Conservation (phyloP, 2,329 filamentous ascomycete genomes). For the Chrysoporthe cubensis region DNA sequence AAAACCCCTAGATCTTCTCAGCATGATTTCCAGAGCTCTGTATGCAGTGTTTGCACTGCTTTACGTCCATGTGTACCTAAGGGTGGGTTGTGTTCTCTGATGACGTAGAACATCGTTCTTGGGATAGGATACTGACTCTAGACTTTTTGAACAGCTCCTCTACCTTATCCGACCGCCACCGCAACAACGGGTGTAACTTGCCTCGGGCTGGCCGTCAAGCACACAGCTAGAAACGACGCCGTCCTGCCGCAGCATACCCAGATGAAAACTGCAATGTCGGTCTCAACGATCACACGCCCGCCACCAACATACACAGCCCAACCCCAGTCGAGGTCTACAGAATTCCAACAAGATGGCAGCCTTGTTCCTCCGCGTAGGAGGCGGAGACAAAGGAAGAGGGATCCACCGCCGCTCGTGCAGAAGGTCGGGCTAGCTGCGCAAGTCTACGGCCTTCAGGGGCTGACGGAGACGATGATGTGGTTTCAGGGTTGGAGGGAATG, state of each 20-base stretch:
- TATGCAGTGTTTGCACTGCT: conserved; percentile 24
- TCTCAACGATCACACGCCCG: conserved; percentile 3
- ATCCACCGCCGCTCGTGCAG: conserved; percentile 19
- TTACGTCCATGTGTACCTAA: conserved; percentile 26
- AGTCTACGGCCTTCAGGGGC: conserved; percentile 19
- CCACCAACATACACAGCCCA: neutral
- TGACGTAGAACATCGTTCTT: neutral
- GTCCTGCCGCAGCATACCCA: neutral
- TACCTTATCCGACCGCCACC: conserved; percentile 21
- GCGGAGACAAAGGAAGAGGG: conserved; percentile 10
- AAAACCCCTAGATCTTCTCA: neutral
- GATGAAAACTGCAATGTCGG: conserved; percentile 2
- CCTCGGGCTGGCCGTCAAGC: neutral
- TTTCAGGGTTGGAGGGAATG: conserved; percentile 25
- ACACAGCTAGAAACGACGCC: neutral
- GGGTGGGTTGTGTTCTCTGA: neutral
- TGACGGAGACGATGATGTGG: conserved; percentile 17
- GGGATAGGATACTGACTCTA: neutral
- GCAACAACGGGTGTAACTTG: conserved; percentile 7
- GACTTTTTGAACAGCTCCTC: conserved; percentile 1
- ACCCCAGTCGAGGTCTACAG: neutral
- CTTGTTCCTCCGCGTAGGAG: neutral
- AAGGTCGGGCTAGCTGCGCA: conserved; percentile 25
- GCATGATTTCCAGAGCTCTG: conserved; percentile 24
- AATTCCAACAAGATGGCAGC: conserved; percentile 6